phyloP scores from a whole-genome alignment of 441 rosid species.

The Populus hybrid region DNA sequence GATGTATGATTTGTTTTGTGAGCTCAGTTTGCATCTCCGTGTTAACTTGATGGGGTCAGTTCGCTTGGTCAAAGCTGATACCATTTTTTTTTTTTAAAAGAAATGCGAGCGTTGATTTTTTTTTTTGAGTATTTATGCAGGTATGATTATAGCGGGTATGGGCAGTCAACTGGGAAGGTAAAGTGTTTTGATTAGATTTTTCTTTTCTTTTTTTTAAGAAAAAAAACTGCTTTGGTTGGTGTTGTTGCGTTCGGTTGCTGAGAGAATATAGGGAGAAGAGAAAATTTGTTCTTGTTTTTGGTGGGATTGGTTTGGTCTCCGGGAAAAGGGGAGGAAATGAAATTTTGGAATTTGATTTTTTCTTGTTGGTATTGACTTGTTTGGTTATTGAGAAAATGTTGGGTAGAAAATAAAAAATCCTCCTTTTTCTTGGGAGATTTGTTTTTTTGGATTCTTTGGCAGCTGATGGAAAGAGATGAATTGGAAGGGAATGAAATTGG shows the following conservation, averaged over 20 bases:
- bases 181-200: background rate
- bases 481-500: background rate
- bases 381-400: background rate
- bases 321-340: background rate
- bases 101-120: background rate
- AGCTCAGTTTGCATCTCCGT: conserved; percentile 74
- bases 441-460: background rate
- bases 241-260: background rate
- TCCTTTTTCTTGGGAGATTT: background rate
- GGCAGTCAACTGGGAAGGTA: conserved; percentile 92
- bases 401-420: background rate
- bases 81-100: background rate
- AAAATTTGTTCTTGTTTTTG: background rate
- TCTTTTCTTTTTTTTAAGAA: background rate
- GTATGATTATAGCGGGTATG: conserved; percentile 93
- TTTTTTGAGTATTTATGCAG: conserved; percentile 34
- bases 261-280: background rate
- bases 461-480: background rate
- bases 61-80: background rate
- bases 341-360: background rate
- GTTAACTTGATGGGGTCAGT: conserved; percentile 88
- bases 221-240: too few relatives aligned
- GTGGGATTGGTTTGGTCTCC: background rate
- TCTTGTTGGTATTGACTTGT: background rate
- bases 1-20: conserved; percentile 72